Conservation (phyloP, 1,284 basidiomycete species). For the Moesziomyces parantarcticus region DNA sequence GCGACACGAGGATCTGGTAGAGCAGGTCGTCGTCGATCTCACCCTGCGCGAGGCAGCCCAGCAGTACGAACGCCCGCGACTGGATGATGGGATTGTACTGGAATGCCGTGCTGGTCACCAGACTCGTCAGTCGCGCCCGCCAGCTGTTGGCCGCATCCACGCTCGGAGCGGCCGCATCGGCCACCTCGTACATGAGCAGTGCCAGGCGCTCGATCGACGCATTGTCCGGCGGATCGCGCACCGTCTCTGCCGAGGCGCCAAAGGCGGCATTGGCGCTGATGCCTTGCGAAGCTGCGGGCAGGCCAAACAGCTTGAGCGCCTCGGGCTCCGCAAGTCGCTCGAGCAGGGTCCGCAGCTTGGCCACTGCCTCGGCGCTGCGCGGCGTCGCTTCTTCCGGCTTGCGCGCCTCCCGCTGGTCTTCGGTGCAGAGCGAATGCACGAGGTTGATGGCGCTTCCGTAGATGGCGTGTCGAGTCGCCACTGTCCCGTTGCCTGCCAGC, state of each 20-base stretch:
- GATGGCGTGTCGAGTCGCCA: conserved; percentile 58
- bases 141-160: conserved; percentile 85
- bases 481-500: conserved; percentile 60
- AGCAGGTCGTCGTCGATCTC: conserved; percentile 83
- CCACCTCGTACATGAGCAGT: conserved; percentile 55
- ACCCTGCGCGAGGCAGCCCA: conserved; percentile 79
- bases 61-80: conserved; percentile 85
- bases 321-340: conserved; percentile 53
- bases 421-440: conserved; percentile 64
- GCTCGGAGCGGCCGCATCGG: conserved; percentile 58
- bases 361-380: conserved; percentile 37
- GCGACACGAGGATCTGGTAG: conserved; percentile 86
- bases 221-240: conserved; percentile 57
- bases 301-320: conserved; percentile 52
- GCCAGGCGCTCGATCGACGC: conserved; percentile 58
- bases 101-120: conserved; percentile 91
- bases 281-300: conserved; percentile 32
- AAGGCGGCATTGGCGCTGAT: conserved; percentile 28
- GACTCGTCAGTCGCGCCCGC: conserved; percentile 91
- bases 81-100: conserved; percentile 90
- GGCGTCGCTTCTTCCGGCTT: conserved; percentile 46
- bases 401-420: conserved; percentile 51
- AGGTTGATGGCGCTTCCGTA: conserved; percentile 63
- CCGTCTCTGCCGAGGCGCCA: conserved; percentile 40
- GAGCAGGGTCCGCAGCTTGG: conserved; percentile 50